Percentiles rank a stretch among this genome's conserved stretches.
phyloP scores from a whole-genome alignment of 371 early-diverging fungal species.

The Lichtheimia corymbifera region DNA sequence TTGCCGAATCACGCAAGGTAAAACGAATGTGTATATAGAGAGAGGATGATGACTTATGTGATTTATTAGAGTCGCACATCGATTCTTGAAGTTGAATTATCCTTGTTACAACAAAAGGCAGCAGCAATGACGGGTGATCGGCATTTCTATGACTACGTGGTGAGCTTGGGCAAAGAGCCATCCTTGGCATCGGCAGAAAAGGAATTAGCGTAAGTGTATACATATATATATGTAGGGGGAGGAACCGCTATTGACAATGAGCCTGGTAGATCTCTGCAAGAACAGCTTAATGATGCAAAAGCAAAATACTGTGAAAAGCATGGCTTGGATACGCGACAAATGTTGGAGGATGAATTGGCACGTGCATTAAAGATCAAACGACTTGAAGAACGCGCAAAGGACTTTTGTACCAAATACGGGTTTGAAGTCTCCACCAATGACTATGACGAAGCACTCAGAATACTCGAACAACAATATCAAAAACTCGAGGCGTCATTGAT shows the following conservation, averaged over 20 bases:
- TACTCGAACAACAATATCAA: conserved; percentile 3
- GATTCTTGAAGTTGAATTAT: conserved; percentile 18
- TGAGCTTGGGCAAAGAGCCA: neutral
- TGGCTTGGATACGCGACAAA: neutral
- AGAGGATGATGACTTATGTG: neutral
- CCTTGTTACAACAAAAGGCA: conserved; percentile 14
- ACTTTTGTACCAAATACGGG: conserved; percentile 21
- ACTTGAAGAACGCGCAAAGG: neutral
- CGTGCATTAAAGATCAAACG: neutral
- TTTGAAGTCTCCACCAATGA: conserved; percentile 15
- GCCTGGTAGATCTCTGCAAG: neutral
- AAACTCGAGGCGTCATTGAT: conserved; percentile 4
- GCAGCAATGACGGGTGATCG: conserved; percentile 18
- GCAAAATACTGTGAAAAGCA: neutral
- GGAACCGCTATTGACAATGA: neutral
- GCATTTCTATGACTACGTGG: conserved; percentile 11
- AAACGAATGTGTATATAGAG: neutral
- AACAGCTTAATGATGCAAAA: neutral
- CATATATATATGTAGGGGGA: too few species aligned
- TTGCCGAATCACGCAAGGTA: conserved; percentile 48
- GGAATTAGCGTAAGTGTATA: conserved; percentile 9
- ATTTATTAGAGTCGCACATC: conserved; percentile 14
- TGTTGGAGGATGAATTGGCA: conserved; percentile 16
- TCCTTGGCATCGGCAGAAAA: neutral
- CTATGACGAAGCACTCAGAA: conserved; percentile 6